Base-by-base conservation (phyloP, 129 eudicot genomes). In the Chrysanthemum makinoi region DNA sequence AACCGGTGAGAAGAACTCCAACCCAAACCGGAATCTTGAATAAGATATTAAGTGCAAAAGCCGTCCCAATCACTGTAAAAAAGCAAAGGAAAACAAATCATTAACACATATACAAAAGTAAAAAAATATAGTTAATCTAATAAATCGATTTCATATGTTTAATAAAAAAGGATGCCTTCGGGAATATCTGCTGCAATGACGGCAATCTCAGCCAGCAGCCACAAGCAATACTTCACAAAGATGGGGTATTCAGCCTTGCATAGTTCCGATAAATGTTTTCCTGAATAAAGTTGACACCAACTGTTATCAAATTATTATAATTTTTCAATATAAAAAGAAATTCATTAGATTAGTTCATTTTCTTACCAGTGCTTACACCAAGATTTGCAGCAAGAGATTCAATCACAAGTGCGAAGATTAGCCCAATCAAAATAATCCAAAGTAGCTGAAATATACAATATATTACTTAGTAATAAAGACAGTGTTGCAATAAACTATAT, bases 381-480 rank as follows among this genome's bases (percentile, higher is more conserved):
- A 86, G 88, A 70, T 86, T 86, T 15, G 91, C 91, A 1, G 91
- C 88, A 9, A 84, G 88, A 44, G 91, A 86, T 61, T 86, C 88
- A 72, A 86, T 86, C 14, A 86, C 75, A 6, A 83, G 91, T 54
- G 91, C 91, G 7, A 86, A 86, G 26, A 81, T 72, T 35, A 86
- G 58, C 30, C 91, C 91, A 17, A 86, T 73, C 15, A 86, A 80
- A 47, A 86, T 73, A 20, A 86, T 65, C 91, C 88, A 83, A 19
- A 86, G 82, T 35, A 86, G 77, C 91, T 86, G 85, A 66, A 47
- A 33, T 33, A 13, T 17, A 35, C 6, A 76, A 7, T 6, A 15
- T 53, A 15, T 53, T 53, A 14, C 16, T 4, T 16, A 51, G 30
- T 68, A 4, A 16, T 77, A 22, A 77, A 24, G 64, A 18, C 30